Evolutionary conservation across 441 rosid species (phyloP).

Genomic region (Flueggea neowawraea): DNA sequence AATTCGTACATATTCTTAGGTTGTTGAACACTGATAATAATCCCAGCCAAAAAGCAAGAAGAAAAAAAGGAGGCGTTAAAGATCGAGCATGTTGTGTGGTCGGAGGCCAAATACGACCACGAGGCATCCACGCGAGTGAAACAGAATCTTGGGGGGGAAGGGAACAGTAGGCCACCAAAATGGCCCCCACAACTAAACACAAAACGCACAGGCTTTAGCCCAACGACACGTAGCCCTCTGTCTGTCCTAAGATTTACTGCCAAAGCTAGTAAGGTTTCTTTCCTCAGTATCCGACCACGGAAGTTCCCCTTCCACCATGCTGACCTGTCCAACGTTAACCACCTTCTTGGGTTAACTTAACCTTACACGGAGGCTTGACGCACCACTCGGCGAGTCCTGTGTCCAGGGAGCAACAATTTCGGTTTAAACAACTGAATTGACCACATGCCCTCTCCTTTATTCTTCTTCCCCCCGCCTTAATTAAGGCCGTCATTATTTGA

Average conservation of each 20-base stretch:
- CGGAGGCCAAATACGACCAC: no score
- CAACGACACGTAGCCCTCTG: no score
- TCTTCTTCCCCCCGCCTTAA: no score
- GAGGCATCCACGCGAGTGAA: neutral
- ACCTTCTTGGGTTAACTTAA: conserved; percentile 8
- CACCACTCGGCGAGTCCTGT: conserved; percentile 5
- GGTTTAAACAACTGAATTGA: neutral
- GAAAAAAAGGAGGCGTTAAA: conserved; percentile 5
- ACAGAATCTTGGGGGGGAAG: neutral
- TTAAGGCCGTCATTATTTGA: no score
- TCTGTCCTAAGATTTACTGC: no score
- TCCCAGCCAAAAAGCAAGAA: neutral
- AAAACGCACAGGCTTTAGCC: no score
- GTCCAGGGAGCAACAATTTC: conserved; percentile 10
- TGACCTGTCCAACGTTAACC: conserved; percentile 11
- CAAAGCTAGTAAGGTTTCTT: no score
- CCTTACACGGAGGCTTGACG: neutral
- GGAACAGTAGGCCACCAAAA: neutral
- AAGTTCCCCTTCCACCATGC: no score
- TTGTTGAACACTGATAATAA: no score
- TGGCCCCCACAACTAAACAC: no score
- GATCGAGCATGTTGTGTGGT: conserved; percentile 17
- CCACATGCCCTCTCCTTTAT: neutral
- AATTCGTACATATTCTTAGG: no score
- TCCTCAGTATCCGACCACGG: no score